Evolutionary conservation across 805 yeast species (phyloP).

Genomic region (Candida krabiensis): DNA sequence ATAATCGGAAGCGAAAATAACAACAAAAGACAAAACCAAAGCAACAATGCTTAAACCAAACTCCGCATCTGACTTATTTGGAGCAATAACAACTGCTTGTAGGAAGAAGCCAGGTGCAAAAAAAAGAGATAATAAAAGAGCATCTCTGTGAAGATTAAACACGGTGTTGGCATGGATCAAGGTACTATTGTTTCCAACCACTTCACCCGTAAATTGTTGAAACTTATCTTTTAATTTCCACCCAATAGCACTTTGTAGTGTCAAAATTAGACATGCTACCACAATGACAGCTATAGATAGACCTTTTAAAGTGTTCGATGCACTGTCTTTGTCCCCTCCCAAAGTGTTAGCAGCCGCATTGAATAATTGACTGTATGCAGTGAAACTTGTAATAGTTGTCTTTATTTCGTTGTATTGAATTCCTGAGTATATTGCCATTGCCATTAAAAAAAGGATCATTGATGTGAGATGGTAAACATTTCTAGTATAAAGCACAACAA

Average conservation of each 20-base stretch:
- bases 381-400: constrained; percentile 21
- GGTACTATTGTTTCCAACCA: constrained; percentile 38
- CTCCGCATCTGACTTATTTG: constrained; percentile 36
- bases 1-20: constrained; percentile 36
- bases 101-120: constrained; percentile 45
- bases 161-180: constrained; percentile 33
- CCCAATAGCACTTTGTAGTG: constrained; percentile 32
- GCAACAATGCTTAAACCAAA: constrained; percentile 38
- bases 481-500: constrained; percentile 36
- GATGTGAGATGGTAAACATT: constrained; percentile 38
- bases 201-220: constrained; percentile 18
- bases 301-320: constrained; percentile 34
- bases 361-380: constrained; percentile 12
- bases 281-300: constrained; percentile 40
- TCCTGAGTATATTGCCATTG: constrained; percentile 45
- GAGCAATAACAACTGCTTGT: constrained; percentile 43
- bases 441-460: constrained; percentile 35
- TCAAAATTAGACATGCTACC: constrained; percentile 35
- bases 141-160: constrained; percentile 39
- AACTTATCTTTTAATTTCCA: constrained; percentile 17
- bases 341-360: constrained; percentile 5
- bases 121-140: constrained; percentile 35
- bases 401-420: constrained; percentile 40
- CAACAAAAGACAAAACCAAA: constrained; percentile 26
- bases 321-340: constrained; percentile 17